These are phyloP conservation scores for Aspergillus kassunensis DNA, from an alignment of 495 filamentous ascomycete species.

Conservation along the genomic window DNA sequence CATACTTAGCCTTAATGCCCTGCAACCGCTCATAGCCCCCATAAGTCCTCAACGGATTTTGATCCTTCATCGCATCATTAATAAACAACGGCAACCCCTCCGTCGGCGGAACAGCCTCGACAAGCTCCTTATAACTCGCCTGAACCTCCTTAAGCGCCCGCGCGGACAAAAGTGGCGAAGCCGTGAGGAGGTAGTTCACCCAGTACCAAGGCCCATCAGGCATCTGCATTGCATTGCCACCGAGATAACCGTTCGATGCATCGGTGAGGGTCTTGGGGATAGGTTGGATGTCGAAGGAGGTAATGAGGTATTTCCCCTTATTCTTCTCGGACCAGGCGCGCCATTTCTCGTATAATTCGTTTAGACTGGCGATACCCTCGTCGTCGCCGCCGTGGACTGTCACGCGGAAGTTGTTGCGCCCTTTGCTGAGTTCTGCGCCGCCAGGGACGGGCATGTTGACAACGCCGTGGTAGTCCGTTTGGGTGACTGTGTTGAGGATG, in stretches of 20 bases:
- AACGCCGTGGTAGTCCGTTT: conserved; percentile 3
- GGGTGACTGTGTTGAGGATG: conserved; percentile 1
- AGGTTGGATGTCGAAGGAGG: conserved; percentile 5
- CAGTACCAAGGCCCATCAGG: conserved; percentile 11
- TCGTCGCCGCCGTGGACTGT: background rate
- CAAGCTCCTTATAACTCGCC: conserved; percentile 3
- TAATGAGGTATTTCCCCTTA: conserved; percentile 5
- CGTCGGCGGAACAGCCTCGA: background rate
- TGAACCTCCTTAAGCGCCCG: background rate
- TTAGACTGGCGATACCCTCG: background rate
- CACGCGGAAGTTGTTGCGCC: conserved; percentile 11
- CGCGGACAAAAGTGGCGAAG: conserved; percentile 4
- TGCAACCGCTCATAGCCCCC: conserved; percentile 11
- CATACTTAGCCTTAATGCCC: conserved; percentile 6
- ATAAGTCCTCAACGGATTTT: conserved; percentile 8
- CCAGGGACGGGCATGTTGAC: conserved; percentile 11
- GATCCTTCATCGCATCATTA: conserved; percentile 7
- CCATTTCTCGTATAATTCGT: conserved; percentile 1
- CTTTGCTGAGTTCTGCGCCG: conserved; percentile 3
- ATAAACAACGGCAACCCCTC: conserved; percentile 11
- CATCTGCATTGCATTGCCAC: conserved; percentile 11
- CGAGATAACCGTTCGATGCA: background rate
- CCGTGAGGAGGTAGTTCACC: conserved; percentile 12
- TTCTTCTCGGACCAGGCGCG: background rate
- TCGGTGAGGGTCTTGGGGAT: conserved; percentile 10